Percentiles rank a stretch among this genome's conserved stretches.
Conservation (phyloP, 1,139 yeast species). For the Taphrina wiesneri region DNA sequence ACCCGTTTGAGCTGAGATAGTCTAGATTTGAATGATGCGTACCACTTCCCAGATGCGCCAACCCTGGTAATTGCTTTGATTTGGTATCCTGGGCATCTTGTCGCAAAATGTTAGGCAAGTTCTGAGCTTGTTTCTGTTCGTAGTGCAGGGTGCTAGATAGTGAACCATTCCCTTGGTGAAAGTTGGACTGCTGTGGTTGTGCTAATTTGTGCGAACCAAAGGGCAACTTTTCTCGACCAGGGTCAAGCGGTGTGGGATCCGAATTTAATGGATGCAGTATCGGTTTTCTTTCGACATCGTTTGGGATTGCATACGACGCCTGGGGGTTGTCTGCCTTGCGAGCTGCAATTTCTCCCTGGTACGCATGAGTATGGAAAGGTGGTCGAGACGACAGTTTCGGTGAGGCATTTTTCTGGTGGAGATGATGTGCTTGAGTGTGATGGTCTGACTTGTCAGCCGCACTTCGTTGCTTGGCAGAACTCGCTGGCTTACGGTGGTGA, state of each 20-base stretch:
- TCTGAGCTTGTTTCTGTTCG: constrained; percentile 21
- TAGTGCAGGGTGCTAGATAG: neutral
- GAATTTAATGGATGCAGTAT: neutral
- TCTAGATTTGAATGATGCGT: constrained; percentile 3
- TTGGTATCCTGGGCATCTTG: constrained; percentile 11
- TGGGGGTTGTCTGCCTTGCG: neutral
- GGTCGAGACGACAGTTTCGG: neutral
- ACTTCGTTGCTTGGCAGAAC: neutral
- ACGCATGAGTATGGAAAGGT: constrained; percentile 5
- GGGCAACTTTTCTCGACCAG: constrained; percentile 1
- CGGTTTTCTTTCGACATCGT: neutral
- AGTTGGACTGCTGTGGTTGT: neutral
- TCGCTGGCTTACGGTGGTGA: constrained; percentile 18
- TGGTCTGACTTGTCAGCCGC: constrained; percentile 8
- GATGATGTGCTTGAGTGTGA: constrained; percentile 11
- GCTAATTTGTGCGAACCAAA: neutral
- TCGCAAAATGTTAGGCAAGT: constrained; percentile 16
- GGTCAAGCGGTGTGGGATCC: neutral
- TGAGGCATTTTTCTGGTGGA: neutral
- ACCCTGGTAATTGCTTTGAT: neutral
- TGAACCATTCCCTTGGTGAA: neutral
- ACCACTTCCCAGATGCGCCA: neutral
- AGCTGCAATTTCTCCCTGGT: neutral
- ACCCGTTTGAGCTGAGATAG: neutral
- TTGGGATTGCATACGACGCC: neutral